Base-by-base conservation (phyloP, 1,284 basidiomycete species). In the Rhodotorula sp. region DNA sequence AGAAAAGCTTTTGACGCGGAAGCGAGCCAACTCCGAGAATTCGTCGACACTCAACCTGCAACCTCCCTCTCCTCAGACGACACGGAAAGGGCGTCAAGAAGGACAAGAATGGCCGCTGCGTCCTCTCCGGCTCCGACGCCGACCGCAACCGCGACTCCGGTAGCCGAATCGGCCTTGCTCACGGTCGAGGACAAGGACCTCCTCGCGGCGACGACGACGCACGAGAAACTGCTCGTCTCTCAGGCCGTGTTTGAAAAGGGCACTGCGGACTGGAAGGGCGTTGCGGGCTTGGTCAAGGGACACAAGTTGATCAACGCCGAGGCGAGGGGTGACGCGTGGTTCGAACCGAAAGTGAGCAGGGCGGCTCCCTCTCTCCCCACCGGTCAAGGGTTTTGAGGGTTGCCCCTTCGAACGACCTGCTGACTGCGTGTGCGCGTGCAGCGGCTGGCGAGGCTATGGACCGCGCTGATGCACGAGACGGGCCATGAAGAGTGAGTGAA, bases 201-300 rank as follows among this genome's bases (percentile, higher is more conserved):
- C 5, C 71, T 75, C 60, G 33, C 69, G 24, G 30, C 60, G 30
- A 64, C 74, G 14, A 64, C 66, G 30, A 63, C 64, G 20, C 60
- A 67, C 55, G 66, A 69, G 45, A 70, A 72, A 46, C 62, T 72
- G 54, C 57, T 74, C 49, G 53, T 76, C 63, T 70, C 72, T 22
- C 72, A 77, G 44, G 71, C 67, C n/a, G 60, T 69, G 44, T 89
- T 88, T 74, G 86, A 86, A 74, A 87, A 87, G 0, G 86, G 83
- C 3, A 82, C 83, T 53, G 87, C 87, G 75, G 81, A 80, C 49
- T 82, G 84, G 30, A 81, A 78, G 1, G 82, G 82, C 4, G 80
- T 64, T 12, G 49, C 56, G 5, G 26, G 44, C 15, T 37, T 72
- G 44, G n/a, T 72, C 26, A n/a, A 44, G n/a, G 73, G 70, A 0